phyloP scores from a whole-genome alignment of 2,329 filamentous ascomycete genomes.

The Fusarium zealandicum region DNA sequence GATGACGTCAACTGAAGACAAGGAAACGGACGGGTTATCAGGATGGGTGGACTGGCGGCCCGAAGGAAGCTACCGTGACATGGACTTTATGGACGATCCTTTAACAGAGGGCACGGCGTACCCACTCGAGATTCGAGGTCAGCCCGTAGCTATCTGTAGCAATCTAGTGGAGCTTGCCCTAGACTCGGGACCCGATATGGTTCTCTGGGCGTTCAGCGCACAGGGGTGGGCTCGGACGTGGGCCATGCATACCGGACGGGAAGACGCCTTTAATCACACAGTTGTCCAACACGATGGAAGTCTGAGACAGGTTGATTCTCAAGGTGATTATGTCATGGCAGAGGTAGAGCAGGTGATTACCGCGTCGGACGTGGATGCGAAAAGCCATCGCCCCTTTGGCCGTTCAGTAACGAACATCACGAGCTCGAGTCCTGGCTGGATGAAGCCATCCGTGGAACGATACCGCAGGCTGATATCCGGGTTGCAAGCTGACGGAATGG shows the following conservation, averaged over 20 bases:
- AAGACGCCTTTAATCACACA: constrained; percentile 25
- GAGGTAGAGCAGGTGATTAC: constrained; percentile 9
- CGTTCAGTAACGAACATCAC: constrained; percentile 10
- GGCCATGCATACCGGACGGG: constrained; percentile 40
- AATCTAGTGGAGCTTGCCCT: constrained; percentile 45
- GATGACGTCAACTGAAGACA: constrained; percentile 4
- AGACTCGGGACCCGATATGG: constrained; percentile 44
- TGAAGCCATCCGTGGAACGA: constrained; percentile 16
- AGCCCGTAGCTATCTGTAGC: constrained; percentile 43
- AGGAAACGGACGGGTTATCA: constrained; percentile 8
- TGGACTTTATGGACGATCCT: constrained; percentile 29
- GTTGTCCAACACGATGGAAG: constrained; percentile 44
- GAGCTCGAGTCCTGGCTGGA: constrained; percentile 3
- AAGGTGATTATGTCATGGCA: constrained; percentile 44
- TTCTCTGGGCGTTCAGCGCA: constrained; percentile 47
- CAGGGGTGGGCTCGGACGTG: constrained; percentile 47
- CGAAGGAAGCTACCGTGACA: constrained; percentile 31
- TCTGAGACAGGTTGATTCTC: constrained; percentile 42
- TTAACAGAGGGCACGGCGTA: constrained; percentile 28
- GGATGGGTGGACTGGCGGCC: constrained; percentile 31
- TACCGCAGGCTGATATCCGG: constrained; percentile 24
- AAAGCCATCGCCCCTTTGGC: constrained; percentile 16
- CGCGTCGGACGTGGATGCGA: constrained; percentile 10
- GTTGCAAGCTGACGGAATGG: constrained; percentile 27
- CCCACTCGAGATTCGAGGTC: constrained; percentile 45